These are phyloP conservation scores for Alternaria incomplexa DNA, from an alignment of 2,329 filamentous ascomycete species.

Conservation along the genomic window DNA sequence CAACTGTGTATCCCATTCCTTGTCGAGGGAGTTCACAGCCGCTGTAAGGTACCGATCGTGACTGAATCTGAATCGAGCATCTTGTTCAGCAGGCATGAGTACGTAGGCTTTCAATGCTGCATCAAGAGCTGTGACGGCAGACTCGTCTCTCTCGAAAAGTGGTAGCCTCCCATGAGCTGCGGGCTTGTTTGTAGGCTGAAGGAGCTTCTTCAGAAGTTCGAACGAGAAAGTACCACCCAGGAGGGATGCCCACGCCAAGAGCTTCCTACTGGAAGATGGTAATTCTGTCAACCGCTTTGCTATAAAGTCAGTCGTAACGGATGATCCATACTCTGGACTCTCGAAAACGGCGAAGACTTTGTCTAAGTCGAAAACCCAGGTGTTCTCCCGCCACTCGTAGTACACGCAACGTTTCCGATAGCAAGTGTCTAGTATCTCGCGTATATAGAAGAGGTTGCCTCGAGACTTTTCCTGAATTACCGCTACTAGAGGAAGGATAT, in stretches of 20 bases:
- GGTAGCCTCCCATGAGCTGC: conserved; percentile 54
- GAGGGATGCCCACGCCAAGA: conserved; percentile 85
- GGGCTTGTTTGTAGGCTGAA: conserved; percentile 70
- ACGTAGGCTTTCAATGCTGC: conserved; percentile 80
- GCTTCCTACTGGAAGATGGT: conserved; percentile 73
- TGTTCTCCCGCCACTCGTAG: conserved; percentile 83
- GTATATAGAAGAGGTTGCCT: conserved; percentile 89
- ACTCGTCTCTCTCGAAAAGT: conserved; percentile 64
- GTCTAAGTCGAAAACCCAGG: conserved; percentile 83
- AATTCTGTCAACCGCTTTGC: conserved; percentile 78
- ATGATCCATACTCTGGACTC: conserved; percentile 77
- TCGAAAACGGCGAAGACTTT: conserved; percentile 85
- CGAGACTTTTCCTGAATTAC: conserved; percentile 88
- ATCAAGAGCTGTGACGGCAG: conserved; percentile 80
- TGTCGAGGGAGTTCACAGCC: conserved; percentile 65
- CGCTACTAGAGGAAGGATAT: conserved; percentile 77
- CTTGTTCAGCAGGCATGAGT: conserved; percentile 79
- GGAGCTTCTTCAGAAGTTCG: conserved; percentile 74
- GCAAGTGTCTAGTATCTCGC: conserved; percentile 87
- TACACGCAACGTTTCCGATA: conserved; percentile 87
- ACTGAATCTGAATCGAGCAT: conserved; percentile 84
- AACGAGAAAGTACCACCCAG: conserved; percentile 86
- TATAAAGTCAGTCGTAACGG: conserved; percentile 83
- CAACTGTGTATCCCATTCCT: conserved; percentile 55
- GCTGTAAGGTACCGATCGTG: conserved; percentile 88